These are phyloP conservation scores for Laburnicola sp. DNA, from an alignment of 2,329 filamentous ascomycete genomes.

Conservation along the genomic window DNA sequence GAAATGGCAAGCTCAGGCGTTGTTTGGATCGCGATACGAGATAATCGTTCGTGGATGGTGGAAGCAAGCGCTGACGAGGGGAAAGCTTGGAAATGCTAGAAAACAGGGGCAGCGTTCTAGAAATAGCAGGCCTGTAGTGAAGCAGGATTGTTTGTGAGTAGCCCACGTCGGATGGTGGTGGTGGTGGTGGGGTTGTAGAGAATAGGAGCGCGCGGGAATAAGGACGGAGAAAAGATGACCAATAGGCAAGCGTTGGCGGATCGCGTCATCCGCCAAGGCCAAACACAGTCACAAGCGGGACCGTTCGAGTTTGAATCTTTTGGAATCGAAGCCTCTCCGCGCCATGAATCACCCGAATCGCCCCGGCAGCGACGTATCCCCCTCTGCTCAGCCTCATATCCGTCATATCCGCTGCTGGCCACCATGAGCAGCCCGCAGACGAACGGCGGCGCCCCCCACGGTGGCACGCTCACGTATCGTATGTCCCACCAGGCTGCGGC, in stretches of 20 bases:
- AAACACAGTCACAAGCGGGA: slow-evolving; percentile 28
- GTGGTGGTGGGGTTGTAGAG: not conserved
- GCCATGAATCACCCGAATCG: slow-evolving; percentile 22
- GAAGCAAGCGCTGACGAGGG: no score
- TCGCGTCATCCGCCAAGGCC: slow-evolving; percentile 38
- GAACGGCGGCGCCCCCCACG: slow-evolving; percentile 17
- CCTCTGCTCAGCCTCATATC: slow-evolving; percentile 9
- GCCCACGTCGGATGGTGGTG: no score
- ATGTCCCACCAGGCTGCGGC: slow-evolving; percentile 9
- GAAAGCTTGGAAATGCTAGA: no score
- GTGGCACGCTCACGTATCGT: slow-evolving; percentile 32
- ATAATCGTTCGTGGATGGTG: no score
- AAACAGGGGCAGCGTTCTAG: no score
- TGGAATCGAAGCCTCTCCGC: slow-evolving; percentile 33
- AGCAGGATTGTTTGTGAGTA: no score
- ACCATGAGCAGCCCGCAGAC: slow-evolving; percentile 24
- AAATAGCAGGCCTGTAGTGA: no score
- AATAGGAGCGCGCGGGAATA: not conserved
- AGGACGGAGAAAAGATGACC: not conserved
- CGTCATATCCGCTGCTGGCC: no score
- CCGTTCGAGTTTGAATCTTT: slow-evolving; percentile 21
- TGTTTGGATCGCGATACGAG: no score
- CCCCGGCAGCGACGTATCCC: slow-evolving; percentile 16
- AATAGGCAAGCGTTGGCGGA: slow-evolving; percentile 13
- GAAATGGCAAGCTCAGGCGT: no score